A percentile compares a stretch with the other conserved stretches of the same genome.
phyloP scores from a whole-genome alignment of 106 monocot genomes.

The Gastrodia elata region DNA sequence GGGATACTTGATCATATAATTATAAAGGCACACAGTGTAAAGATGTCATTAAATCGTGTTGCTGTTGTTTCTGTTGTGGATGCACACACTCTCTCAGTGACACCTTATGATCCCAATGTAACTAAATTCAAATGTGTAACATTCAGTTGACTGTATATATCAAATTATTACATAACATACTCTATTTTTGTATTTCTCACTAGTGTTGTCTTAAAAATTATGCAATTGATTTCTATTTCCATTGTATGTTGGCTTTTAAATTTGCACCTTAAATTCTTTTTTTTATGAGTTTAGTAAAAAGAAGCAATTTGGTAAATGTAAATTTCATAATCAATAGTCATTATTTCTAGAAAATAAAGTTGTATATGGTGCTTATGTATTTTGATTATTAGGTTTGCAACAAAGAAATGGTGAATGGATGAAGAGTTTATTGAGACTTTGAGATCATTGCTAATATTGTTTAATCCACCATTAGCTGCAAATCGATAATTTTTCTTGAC shows the following conservation, averaged over 20 bases:
- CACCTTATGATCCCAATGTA: constrained; percentile 84
- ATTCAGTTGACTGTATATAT: background rate
- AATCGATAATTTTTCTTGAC: too few species aligned
- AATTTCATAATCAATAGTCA: background rate
- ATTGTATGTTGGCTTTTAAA: background rate
- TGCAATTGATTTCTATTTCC: background rate
- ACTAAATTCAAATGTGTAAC: background rate
- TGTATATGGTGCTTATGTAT: too few species aligned
- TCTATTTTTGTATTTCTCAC: too few species aligned
- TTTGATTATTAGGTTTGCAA: too few species aligned
- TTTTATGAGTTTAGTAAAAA: too few species aligned
- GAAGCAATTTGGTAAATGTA: background rate
- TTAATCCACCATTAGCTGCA: too few species aligned
- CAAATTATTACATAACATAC: background rate
- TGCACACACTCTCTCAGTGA: constrained; percentile 78
- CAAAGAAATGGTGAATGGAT: too few species aligned
- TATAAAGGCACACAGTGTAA: constrained; percentile 58
- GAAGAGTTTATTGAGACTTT: too few species aligned
- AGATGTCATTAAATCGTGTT: constrained; percentile 61
- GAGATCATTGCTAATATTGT: too few species aligned
- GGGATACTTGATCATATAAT: constrained; percentile 93
- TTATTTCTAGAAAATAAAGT: background rate
- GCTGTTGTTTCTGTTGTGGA: constrained; percentile 89
- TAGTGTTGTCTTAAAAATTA: too few species aligned
- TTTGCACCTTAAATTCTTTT: too few species aligned